Conservation (phyloP, 306 rosid genomes). For the Dryas alaskensis region DNA sequence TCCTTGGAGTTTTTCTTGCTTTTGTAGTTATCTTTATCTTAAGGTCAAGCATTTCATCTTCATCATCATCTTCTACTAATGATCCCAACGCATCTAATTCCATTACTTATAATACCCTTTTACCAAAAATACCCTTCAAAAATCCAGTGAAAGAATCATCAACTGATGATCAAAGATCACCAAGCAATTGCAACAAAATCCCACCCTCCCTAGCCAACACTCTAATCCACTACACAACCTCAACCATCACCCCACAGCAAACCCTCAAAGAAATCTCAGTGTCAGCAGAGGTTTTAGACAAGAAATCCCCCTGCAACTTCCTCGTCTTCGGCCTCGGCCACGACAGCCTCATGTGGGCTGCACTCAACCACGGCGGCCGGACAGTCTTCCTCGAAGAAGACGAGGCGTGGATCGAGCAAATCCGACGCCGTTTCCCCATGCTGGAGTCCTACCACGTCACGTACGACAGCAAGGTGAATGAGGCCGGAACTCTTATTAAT, state of each 20-base stretch:
- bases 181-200: slow-evolving; percentile 44
- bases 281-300: slow-evolving; percentile 43
- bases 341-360: slow-evolving; percentile 85
- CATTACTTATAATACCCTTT: slow-evolving; percentile 1
- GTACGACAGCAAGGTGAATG: slow-evolving; percentile 59
- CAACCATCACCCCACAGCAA: slow-evolving; percentile 75
- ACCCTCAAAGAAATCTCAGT: slow-evolving; percentile 63
- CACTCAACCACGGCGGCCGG: slow-evolving; percentile 59
- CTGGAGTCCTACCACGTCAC: slow-evolving; percentile 56
- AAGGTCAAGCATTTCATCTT: slow-evolving; percentile 45
- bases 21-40: slow-evolving; percentile 49
- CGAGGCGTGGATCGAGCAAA: slow-evolving; percentile 63
- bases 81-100: slow-evolving; percentile 20
- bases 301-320: slow-evolving; percentile 71
- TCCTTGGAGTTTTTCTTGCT: slow-evolving; percentile 43
- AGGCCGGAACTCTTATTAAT: slow-evolving; percentile 59
- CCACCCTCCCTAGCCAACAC: slow-evolving; percentile 49
- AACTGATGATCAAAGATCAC: slow-evolving; percentile 2
- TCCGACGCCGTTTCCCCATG: slow-evolving; percentile 45
- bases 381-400: slow-evolving; percentile 79
- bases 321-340: slow-evolving; percentile 75
- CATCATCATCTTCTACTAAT: slow-evolving; percentile 7
- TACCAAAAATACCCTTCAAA: slow-evolving; percentile 1
- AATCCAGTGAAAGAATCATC: not conserved
- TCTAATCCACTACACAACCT: slow-evolving; percentile 69